Evolutionary conservation across 2,329 filamentous ascomycete genomes (phyloP), one percentile per base, ranked within the genome.

Genomic region (Neonectria neomacrospora): DNA sequence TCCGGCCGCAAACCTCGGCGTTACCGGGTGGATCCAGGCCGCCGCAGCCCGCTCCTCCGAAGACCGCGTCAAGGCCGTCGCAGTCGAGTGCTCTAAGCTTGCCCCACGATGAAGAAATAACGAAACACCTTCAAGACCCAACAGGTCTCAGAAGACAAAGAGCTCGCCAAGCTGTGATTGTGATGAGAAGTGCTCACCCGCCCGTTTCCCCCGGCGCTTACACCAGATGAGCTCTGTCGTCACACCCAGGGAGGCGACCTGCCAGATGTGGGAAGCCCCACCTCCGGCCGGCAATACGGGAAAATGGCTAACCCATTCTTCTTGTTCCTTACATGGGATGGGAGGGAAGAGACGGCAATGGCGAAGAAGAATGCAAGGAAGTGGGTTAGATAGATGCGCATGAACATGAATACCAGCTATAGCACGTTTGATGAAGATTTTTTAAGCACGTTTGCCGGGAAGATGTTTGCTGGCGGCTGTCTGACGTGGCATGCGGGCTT

Each of bases 11-110:
- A 80, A 78, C 28, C 70, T 85, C 5, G 79, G 78, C 1, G 79
- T 81, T 8, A 74, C 77, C 5, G 68, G 70, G 12, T 81, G 80
- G 76, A 76, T 86, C 11, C 74, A 76, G 14, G 74, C 75, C 4
- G 83, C 82, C 12, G 78, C 80, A n/a, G 80, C 77, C 50, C 81
- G 78, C 68, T 75, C 80, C 12, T 71, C 74, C 0, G 86, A 88
- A 63, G 77, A 78, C 11, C 78, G 84, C 26, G 80, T 88, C 23
- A 81, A 80, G 73, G 74, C 75, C n/a, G 72, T 84, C 18, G 81
- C 80, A 0, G 75, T 77, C 9, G 85, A 87, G 71, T 84, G 82
- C 65, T 68, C 82, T 62, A 77, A 75, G 39, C 63, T 82, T 51
- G 67, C 63, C 8, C 59, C 50, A 16, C 63, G 62, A 59, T 65